Conservation (phyloP, 371 early-diverging fungal species). For the Syncephalastrum monosporum region DNA sequence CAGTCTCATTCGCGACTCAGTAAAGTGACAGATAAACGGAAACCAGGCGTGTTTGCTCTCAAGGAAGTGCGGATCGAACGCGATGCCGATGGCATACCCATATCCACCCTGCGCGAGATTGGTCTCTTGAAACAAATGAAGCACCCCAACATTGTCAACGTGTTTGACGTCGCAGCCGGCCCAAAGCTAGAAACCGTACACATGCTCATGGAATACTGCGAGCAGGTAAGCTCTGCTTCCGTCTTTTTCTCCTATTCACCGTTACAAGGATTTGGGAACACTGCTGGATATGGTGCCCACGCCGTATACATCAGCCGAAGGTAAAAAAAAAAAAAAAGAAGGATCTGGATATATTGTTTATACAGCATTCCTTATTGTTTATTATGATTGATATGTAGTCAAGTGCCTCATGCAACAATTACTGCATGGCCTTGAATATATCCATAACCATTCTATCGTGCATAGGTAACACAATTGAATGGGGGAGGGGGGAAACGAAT, state of each 20-base stretch:
- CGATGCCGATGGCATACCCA: slow-evolving; percentile 79
- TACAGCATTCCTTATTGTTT: not conserved
- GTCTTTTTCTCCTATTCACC: not conserved
- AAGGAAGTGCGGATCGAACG: slow-evolving; percentile 87
- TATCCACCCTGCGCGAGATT: slow-evolving; percentile 91
- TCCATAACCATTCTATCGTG: slow-evolving; percentile 74
- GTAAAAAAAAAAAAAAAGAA: slow-evolving; percentile 23
- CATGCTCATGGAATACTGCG: slow-evolving; percentile 81
- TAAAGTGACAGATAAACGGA: slow-evolving; percentile 26
- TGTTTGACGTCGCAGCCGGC: slow-evolving; percentile 79
- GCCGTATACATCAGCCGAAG: slow-evolving; percentile 62
- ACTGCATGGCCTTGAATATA: slow-evolving; percentile 72
- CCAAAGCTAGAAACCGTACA: slow-evolving; percentile 65
- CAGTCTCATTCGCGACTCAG: not conserved
- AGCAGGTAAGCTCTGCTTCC: slow-evolving; percentile 45
- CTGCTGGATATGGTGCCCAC: slow-evolving; percentile 61
- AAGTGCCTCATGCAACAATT: slow-evolving; percentile 84
- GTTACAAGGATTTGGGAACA: slow-evolving; percentile 60
- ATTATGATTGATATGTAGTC: slow-evolving; percentile 36
- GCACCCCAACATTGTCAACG: slow-evolving; percentile 86
- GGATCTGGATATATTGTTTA: not conserved
- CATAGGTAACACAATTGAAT: slow-evolving; percentile 58
- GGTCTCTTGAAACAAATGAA: slow-evolving; percentile 79
- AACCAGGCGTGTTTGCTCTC: slow-evolving; percentile 79
- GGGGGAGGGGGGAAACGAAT: not conserved